phyloP scores from a whole-genome alignment of 331 rosid genomes.

The Pyracantha coccinea region DNA sequence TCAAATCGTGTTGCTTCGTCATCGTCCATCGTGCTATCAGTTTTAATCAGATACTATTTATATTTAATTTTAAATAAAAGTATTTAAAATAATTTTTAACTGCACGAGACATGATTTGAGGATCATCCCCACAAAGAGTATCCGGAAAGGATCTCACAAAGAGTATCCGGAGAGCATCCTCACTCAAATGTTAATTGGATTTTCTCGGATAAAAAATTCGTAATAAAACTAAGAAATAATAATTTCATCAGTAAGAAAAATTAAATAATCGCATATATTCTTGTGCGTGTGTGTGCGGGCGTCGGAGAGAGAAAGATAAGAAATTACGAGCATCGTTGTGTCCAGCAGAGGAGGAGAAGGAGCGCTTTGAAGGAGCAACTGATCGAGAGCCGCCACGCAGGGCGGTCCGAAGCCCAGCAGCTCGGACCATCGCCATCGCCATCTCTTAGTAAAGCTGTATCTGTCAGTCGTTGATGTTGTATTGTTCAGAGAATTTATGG shows the following conservation, averaged over 20 bases:
- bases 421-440: constrained; percentile 75
- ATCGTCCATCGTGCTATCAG: no score
- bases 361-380: constrained; percentile 44
- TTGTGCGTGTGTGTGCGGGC: neutral
- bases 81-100: no score
- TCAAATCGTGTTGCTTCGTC: no score
- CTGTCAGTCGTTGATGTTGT: neutral
- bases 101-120: no score
- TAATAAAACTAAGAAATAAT: neutral
- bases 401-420: constrained; percentile 59
- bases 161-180: no score
- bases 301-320: constrained; percentile 4
- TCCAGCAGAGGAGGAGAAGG: constrained; percentile 53
- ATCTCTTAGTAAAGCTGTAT: constrained; percentile 21
- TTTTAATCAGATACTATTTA: no score
- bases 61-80: no score
- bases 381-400: constrained; percentile 47
- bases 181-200: neutral
- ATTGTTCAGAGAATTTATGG: neutral
- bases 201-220: neutral
- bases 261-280: neutral
- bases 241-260: neutral
- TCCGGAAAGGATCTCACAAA: no score
- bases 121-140: no score
- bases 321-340: constrained; percentile 73